Conservation (phyloP, 1,284 basidiomycete species). For the Lentinula novae-zelandiae region DNA sequence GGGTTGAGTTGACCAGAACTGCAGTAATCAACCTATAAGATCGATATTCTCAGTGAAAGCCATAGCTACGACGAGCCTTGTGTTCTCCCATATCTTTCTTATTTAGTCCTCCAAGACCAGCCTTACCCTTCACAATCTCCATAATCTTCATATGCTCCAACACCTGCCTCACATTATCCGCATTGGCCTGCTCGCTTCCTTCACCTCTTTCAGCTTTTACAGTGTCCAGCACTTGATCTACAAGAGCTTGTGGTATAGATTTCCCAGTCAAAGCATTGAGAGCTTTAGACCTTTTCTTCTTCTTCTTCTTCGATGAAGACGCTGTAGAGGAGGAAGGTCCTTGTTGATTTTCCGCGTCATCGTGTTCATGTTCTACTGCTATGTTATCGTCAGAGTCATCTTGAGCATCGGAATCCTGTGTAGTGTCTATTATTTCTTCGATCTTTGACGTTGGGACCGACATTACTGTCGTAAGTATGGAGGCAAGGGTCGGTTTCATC, state of each 20-base stretch:
- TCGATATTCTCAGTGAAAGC: not conserved
- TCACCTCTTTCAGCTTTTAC: constrained; percentile 55
- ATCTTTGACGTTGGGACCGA: constrained; percentile 33
- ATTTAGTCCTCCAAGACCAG: constrained; percentile 63
- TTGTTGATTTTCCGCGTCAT: constrained; percentile 6
- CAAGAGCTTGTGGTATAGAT: constrained; percentile 52
- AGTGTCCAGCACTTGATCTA: constrained; percentile 55
- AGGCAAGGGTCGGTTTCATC: not conserved
- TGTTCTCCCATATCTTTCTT: constrained; percentile 82
- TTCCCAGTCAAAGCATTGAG: constrained; percentile 48
- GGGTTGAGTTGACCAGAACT: constrained; percentile 97
- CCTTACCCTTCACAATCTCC: constrained; percentile 70
- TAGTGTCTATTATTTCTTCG: constrained; percentile 40
- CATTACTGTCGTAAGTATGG: constrained; percentile 22
- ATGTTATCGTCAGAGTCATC: constrained; percentile 31
- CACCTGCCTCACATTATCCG: constrained; percentile 55
- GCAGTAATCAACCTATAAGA: constrained; percentile 13
- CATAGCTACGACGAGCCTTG: constrained; percentile 53
- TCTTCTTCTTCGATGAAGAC: constrained; percentile 66
- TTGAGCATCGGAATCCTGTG: constrained; percentile 25
- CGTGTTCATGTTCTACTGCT: constrained; percentile 18
- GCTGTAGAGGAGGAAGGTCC: constrained; percentile 21
- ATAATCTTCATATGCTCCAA: constrained; percentile 70
- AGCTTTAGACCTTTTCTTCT: constrained; percentile 71
- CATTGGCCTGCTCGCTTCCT: constrained; percentile 47